Evolutionary conservation across 148 eudicot species (phyloP).

Genomic region (Rhododendron simsii): DNA sequence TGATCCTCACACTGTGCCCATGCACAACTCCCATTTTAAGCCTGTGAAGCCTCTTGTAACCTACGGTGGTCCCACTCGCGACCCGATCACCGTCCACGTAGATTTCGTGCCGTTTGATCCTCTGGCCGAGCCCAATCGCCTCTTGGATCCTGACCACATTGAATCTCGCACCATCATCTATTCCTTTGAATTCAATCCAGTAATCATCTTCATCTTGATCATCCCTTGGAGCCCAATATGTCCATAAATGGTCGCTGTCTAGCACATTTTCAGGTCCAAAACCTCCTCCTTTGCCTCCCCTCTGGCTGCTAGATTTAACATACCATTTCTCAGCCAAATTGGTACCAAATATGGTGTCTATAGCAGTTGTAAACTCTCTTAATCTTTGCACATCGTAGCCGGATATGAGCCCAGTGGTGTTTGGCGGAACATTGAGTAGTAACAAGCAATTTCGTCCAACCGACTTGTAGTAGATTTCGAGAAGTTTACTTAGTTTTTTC

Average conservation of each 20-base stretch:
- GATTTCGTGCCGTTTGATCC: conserved; percentile 58
- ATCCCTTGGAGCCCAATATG: conserved; percentile 82
- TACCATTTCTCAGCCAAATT: conserved; percentile 51
- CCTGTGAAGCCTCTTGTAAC: conserved; percentile 85
- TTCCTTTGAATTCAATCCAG: conserved; percentile 61
- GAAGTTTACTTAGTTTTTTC: conserved; percentile 53
- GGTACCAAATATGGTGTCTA: conserved; percentile 51
- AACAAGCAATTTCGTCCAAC: conserved; percentile 82
- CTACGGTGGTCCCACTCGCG: conserved; percentile 61
- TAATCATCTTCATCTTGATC: conserved; percentile 16
- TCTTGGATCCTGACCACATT: conserved; percentile 85
- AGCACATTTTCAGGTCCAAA: conserved; percentile 64
- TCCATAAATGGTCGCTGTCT: conserved; percentile 75
- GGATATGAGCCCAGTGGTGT: conserved; percentile 69
- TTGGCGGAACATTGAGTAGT: conserved; percentile 85
- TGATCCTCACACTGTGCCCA: conserved; percentile 49
- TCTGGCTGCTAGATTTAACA: conserved; percentile 54
- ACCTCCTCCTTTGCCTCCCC: conserved; percentile 50
- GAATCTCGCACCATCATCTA: conserved; percentile 33
- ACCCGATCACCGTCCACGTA: conserved; percentile 55
- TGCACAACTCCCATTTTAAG: conserved; percentile 36
- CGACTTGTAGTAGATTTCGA: conserved; percentile 76
- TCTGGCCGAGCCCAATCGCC: conserved; percentile 85
- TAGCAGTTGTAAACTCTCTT: conserved; percentile 49
- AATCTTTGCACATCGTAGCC: conserved; percentile 45